Evolutionary conservation across 192 early-diverging fungal genomes (phyloP).

Genomic region (Physocladia obscura): DNA sequence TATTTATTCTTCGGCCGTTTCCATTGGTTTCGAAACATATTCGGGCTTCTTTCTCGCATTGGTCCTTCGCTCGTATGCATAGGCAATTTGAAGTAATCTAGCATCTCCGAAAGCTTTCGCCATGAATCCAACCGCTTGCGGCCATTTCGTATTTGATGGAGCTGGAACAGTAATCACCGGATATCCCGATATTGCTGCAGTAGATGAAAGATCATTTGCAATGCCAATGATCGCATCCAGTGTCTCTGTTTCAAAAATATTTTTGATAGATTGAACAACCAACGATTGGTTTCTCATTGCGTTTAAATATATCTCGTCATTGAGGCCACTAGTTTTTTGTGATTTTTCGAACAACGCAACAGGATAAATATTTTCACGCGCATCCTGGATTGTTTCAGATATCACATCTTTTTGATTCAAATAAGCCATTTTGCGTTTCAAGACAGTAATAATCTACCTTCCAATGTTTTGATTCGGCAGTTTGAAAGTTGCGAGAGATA

Average conservation of each 20-base stretch:
- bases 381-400: neutral
- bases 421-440: too few species aligned
- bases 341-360: neutral
- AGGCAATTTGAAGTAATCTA: neutral
- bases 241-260: neutral
- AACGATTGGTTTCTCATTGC: neutral
- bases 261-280: neutral
- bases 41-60: too few species aligned
- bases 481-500: conserved; percentile 4
- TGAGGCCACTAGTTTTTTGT: neutral
- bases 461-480: neutral
- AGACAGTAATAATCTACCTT: too few species aligned
- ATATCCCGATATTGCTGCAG: conserved; percentile 4
- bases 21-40: too few species aligned
- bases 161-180: conserved; percentile 12
- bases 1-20: too few species aligned
- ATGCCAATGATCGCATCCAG: neutral
- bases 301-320: neutral
- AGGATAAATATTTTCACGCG: neutral
- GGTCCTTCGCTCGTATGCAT: neutral
- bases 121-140: neutral
- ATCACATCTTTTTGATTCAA: conserved; percentile 2
- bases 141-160: neutral
- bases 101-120: neutral
- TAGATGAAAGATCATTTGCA: neutral